Evolutionary conservation across 106 monocot species (phyloP).

Genomic region (Phalaenopsis equestris): DNA sequence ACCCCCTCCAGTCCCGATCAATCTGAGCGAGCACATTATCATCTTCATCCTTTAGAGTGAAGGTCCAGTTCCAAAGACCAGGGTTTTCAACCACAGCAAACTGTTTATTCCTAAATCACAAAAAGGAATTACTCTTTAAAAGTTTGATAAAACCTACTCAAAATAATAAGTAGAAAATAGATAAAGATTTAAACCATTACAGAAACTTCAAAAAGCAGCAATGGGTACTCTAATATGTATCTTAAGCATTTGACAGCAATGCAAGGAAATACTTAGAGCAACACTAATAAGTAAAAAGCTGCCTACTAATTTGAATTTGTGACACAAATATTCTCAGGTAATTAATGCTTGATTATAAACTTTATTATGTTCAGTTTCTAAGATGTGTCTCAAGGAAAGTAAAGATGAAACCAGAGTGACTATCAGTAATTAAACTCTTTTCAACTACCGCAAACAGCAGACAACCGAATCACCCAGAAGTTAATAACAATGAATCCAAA

Average conservation of each 20-base stretch:
- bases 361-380: background rate
- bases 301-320: background rate
- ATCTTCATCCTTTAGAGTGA: slow-evolving; percentile 83
- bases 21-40: slow-evolving; percentile 93
- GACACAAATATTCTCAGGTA: background rate
- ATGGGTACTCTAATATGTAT: background rate
- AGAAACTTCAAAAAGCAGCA: background rate
- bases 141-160: background rate
- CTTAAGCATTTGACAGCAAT: background rate
- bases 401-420: background rate
- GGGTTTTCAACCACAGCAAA: slow-evolving; percentile 99
- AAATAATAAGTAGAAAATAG: background rate
- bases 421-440: background rate
- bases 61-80: slow-evolving; percentile 99
- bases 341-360: background rate
- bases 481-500: background rate
- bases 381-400: background rate
- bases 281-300: background rate
- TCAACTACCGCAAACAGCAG: background rate
- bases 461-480: background rate
- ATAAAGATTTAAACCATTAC: background rate
- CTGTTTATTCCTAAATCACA: slow-evolving; percentile 61
- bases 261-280: background rate
- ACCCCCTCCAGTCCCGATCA: slow-evolving; percentile 96
- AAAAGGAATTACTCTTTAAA: background rate